Conservation (phyloP, 2,329 filamentous ascomycete genomes). For the Fusarium agapanthi region DNA sequence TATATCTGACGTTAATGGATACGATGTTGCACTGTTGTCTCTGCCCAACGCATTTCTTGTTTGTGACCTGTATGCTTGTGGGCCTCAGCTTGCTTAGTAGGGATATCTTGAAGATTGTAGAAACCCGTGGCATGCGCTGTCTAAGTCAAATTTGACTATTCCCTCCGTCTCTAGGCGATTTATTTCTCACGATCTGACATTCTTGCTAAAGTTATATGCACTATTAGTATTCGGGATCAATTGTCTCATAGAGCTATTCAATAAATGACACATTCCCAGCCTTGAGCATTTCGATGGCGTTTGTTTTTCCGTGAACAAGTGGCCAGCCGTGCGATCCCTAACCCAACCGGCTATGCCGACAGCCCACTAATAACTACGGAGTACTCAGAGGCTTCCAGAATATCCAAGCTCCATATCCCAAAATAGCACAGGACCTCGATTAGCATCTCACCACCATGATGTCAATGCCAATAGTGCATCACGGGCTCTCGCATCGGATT, state of each 20-base stretch:
- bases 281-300: background rate
- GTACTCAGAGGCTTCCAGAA: conserved; percentile 3
- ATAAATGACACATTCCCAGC: background rate
- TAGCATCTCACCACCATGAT: conserved; percentile 35
- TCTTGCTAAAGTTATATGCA: background rate
- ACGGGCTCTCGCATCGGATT: background rate
- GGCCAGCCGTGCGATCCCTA: conserved; percentile 12
- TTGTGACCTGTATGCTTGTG: background rate
- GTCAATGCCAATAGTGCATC: conserved; percentile 30
- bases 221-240: background rate
- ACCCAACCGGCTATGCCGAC: conserved; percentile 10
- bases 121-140: background rate
- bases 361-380: background rate
- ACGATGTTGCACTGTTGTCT: background rate
- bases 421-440: conserved; percentile 22
- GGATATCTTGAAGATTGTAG: background rate
- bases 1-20: background rate
- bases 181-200: background rate
- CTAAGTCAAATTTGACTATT: background rate
- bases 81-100: background rate
- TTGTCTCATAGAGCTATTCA: background rate
- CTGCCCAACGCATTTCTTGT: background rate
- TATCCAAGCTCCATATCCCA: conserved; percentile 9
- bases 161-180: background rate
- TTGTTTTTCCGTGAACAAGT: background rate